phyloP scores from a whole-genome alignment of 768 basidiomycete genomes.

The Trametes meyenii region DNA sequence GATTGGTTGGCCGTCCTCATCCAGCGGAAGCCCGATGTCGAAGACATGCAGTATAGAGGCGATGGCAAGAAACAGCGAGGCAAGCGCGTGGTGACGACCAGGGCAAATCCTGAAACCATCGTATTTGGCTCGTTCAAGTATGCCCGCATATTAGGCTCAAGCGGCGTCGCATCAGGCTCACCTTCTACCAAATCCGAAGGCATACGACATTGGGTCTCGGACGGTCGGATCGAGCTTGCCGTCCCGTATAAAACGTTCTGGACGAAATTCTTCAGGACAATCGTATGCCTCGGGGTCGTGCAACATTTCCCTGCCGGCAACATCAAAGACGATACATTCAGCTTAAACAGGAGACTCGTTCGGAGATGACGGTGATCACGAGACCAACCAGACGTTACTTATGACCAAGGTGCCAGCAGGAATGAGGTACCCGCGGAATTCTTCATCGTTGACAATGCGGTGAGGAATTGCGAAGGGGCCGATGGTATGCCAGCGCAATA shows the following conservation, averaged over 20 bases:
- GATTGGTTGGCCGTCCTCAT: not conserved
- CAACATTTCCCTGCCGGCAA: not conserved
- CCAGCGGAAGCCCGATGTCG: not conserved
- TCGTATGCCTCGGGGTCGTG: constrained; percentile 10
- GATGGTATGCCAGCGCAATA: constrained; percentile 19
- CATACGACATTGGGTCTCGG: not conserved
- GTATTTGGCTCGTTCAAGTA: too few relatives aligned
- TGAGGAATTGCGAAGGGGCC: constrained; percentile 28
- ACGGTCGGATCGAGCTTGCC: not conserved
- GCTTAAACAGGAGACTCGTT: not conserved
- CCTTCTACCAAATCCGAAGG: constrained; percentile 3
- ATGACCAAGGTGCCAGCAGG: constrained; percentile 29
- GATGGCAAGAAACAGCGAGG: not conserved
- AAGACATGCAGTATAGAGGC: not conserved
- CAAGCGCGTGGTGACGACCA: not conserved
- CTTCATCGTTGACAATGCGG: constrained; percentile 29
- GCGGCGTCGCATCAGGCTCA: not conserved
- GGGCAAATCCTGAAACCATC: not conserved
- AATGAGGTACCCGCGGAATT: constrained; percentile 28
- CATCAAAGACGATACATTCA: not conserved
- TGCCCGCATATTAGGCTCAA: too few relatives aligned
- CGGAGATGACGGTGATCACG: not conserved
- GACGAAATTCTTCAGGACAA: constrained; percentile 77
- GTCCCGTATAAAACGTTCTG: constrained; percentile 65
- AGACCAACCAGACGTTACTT: constrained; percentile 28